Conservation (phyloP, 345 rosid genomes). For the Ricinus communis region DNA sequence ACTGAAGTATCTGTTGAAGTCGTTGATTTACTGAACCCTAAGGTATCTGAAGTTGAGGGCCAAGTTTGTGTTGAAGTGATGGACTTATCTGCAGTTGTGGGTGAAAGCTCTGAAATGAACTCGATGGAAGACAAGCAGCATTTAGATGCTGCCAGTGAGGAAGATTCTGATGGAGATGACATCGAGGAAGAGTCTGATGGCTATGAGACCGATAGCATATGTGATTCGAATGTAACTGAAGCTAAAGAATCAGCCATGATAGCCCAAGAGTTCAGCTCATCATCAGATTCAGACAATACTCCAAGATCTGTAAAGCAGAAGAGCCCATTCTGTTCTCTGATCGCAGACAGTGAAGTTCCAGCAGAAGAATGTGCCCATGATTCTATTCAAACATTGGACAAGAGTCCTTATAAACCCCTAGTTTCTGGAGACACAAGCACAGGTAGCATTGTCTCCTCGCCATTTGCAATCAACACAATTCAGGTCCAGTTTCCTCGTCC, state of each 20-base stretch:
- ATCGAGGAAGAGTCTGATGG: neutral
- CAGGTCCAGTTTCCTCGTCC: conserved; percentile 30
- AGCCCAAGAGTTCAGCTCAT: no score
- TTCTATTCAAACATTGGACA: conserved; percentile 16
- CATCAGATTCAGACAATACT: no score
- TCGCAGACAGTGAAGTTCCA: conserved; percentile 4
- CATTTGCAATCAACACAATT: conserved; percentile 34
- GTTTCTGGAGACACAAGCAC: conserved; percentile 11
- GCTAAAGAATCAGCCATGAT: neutral
- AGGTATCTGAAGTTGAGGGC: neutral
- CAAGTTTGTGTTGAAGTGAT: neutral
- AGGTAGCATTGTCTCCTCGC: conserved; percentile 6
- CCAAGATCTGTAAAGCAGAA: conserved; percentile 11
- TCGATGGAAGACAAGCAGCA: neutral
- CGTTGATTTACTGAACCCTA: neutral
- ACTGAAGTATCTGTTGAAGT: neutral
- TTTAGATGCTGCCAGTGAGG: neutral
- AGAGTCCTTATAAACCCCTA: conserved; percentile 10
- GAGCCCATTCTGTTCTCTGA: neutral
- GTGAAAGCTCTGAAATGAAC: conserved; percentile 4
- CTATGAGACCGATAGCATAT: neutral
- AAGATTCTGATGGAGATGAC: neutral
- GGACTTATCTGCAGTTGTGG: neutral
- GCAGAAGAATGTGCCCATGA: conserved; percentile 17
- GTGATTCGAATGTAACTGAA: no score